Evolutionary conservation across 192 early-diverging fungal genomes (phyloP), one percentile per base, ranked within the genome.

Genomic region (Obelidium mucronatum): DNA sequence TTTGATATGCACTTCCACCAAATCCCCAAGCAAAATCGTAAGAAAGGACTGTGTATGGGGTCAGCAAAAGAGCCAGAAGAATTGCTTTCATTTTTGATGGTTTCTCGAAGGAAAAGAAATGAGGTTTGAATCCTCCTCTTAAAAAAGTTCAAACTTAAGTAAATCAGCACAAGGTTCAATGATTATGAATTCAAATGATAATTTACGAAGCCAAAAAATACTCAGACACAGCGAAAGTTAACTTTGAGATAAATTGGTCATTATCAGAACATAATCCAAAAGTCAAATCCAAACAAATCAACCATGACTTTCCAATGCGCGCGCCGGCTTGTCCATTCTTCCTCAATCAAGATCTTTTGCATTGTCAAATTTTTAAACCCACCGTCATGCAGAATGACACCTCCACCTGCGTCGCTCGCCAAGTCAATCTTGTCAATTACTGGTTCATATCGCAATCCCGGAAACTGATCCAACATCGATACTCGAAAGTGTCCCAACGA

Each of bases 301-400:
- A 91, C 82, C 91, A 95, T 93, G 59, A 89, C 81, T 17, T 87
- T 74, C 93, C 93, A 95, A 80, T 95, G 93, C 61, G 83, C 80
- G 59, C 80, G 60, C 3, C 93, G 91, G 1, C 86, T 82, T 1
- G 65, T 58, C 1, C 80, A 69, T 81, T 92, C 91, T 81, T 90
- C 84, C 56, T 72, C 69, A 51, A 83, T 76, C 65, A 95, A 81
- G 35, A 89, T 88, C 67, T 92, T 93, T 62, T 88, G 78, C 37
- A 78, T 40, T 68, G 92, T 92, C 6, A 88, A 89, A 54, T 94
- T 88, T 26, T 90, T 75, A 30, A 77, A 80, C 34, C 22, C 71
- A 62, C 58, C 0, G 83, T 74, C 83, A n/a, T n/a, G n/a, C n/a
- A n/a, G n/a, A n/a, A n/a, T n/a, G n/a, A n/a, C n/a, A n/a, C n/a